These are phyloP conservation scores for Zygosaccharomyces gambellarensis DNA, from an alignment of 805 yeast genomes.

Conservation along the genomic window DNA sequence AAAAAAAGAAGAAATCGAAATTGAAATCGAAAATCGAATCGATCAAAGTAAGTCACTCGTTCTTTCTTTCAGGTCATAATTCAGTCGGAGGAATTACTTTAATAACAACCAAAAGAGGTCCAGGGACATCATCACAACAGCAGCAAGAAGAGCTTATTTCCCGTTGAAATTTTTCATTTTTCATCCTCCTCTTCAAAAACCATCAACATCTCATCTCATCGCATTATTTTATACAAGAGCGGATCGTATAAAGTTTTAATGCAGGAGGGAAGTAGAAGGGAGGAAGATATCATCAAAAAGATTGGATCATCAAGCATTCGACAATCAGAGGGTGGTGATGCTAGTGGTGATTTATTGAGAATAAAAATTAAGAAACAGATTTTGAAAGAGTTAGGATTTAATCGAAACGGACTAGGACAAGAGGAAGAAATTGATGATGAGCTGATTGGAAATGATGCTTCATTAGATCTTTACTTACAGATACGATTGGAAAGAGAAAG, in stretches of 20 bases:
- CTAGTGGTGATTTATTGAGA: neutral
- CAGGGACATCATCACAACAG: neutral
- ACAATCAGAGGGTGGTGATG: neutral
- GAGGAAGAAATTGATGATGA: neutral
- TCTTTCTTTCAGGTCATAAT: neutral
- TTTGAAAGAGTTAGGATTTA: slow-evolving; percentile 14
- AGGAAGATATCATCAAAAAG: slow-evolving; percentile 1
- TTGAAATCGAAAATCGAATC: neutral
- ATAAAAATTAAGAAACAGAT: slow-evolving; percentile 4
- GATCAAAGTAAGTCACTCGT: neutral
- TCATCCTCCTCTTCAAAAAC: neutral
- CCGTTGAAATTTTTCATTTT: neutral
- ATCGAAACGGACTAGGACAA: neutral
- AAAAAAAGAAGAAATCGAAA: neutral
- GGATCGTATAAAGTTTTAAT: slow-evolving; percentile 1
- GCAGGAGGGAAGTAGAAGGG: slow-evolving; percentile 5
- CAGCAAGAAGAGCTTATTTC: too few relatives aligned
- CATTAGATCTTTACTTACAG: slow-evolving; percentile 16
- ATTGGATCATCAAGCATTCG: neutral
- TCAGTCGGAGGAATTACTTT: neutral
- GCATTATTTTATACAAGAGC: slow-evolving; percentile 1
- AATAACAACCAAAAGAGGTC: too few relatives aligned
- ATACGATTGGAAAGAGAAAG: slow-evolving; percentile 19
- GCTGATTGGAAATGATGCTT: slow-evolving; percentile 5
- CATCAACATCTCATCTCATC: slow-evolving; percentile 2